phyloP scores from a whole-genome alignment of 1,139 yeast genomes.

The Yamadazyma triangularis region DNA sequence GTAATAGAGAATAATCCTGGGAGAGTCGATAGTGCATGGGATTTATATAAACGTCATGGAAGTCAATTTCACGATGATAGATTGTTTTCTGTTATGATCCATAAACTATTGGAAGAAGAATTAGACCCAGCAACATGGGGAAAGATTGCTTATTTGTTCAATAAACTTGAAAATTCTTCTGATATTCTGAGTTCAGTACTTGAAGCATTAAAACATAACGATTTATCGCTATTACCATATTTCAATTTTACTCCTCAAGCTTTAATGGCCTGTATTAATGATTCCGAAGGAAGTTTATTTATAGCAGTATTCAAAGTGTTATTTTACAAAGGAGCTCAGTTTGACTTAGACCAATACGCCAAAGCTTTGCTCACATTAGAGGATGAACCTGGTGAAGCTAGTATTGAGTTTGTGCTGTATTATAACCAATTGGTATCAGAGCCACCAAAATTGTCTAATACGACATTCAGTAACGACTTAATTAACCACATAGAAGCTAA shows the following conservation, averaged over 20 bases:
- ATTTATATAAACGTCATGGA: conserved; percentile 24
- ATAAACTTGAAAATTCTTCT: conserved; percentile 2
- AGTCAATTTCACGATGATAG: conserved; percentile 1
- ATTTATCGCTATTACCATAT: conserved; percentile 4
- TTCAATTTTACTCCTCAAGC: conserved; percentile 7
- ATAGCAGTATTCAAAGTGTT: conserved; percentile 8
- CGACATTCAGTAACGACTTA: conserved; percentile 3
- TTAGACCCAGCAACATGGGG: conserved; percentile 10
- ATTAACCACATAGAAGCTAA: conserved; percentile 16
- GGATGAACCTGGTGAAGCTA: background rate
- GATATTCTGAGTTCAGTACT: conserved; percentile 6
- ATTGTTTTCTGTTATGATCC: conserved; percentile 9
- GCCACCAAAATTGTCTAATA: background rate
- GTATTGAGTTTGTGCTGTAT: background rate
- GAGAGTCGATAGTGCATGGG: conserved; percentile 33
- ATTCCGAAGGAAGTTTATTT: conserved; percentile 8
- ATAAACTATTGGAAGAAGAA: conserved; percentile 13
- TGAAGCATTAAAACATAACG: conserved; percentile 7
- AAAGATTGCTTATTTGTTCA: conserved; percentile 8
- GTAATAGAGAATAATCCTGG: conserved; percentile 37
- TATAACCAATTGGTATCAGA: too few species aligned
- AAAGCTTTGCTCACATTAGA: conserved; percentile 9
- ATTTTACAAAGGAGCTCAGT: conserved; percentile 2
- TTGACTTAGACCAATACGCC: conserved; percentile 6
- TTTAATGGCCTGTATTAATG: conserved; percentile 4